Percentiles rank a stretch among this genome's conserved stretches.
These are phyloP conservation scores for Coemansia sp. DNA, from an alignment of 192 early-diverging fungal genomes.

Conservation along the genomic window DNA sequence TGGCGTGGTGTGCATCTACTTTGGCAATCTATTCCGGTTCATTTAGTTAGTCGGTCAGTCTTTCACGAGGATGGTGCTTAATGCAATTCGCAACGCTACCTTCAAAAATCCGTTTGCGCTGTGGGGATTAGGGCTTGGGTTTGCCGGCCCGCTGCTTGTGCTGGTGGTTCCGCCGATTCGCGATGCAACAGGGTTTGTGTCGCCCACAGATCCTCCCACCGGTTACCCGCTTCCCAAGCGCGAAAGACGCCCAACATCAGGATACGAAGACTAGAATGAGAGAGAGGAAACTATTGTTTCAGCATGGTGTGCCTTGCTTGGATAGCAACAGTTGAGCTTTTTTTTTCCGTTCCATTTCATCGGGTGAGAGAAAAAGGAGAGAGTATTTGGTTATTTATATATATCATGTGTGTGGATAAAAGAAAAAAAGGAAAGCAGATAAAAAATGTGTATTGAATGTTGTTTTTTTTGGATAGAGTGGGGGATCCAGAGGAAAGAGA, in stretches of 20 bases:
- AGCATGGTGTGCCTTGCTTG: no score
- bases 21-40: not conserved
- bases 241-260: slow-evolving; percentile 32
- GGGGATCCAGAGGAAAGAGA: no score
- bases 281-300: not conserved
- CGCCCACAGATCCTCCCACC: slow-evolving; percentile 31
- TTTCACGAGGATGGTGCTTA: slow-evolving; percentile 13
- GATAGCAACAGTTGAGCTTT: no score
- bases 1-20: no score
- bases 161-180: slow-evolving; percentile 40
- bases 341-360: no score
- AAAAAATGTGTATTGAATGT: no score
- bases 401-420: no score
- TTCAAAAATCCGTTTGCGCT: slow-evolving; percentile 48
- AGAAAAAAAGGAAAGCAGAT: no score
- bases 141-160: slow-evolving; percentile 39
- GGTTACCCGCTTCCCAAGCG: slow-evolving; percentile 48
- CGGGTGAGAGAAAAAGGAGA: not conserved
- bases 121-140: slow-evolving; percentile 51
- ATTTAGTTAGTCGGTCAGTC: not conserved
- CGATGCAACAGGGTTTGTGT: slow-evolving; percentile 25
- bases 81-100: slow-evolving; percentile 44
- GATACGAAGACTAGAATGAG: slow-evolving; percentile 36
- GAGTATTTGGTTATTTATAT: not conserved
- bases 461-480: not conserved